Percentiles rank a stretch among this genome's conserved stretches.
These are phyloP conservation scores for Camellia lanceoleosa DNA, from an alignment of 148 eudicot species.

Conservation along the genomic window DNA sequence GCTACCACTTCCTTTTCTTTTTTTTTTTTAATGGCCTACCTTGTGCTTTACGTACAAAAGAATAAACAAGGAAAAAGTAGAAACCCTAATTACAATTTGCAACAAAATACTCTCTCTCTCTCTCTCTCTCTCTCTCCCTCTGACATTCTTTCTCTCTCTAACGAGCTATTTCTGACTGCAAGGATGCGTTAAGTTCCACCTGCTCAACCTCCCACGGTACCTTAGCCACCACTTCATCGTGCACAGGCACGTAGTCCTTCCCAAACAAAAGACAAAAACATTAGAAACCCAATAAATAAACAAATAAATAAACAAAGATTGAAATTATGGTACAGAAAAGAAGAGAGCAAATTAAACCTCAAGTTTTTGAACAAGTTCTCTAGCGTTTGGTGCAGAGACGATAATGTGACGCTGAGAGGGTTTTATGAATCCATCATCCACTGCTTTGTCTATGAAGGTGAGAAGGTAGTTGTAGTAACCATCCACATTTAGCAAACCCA, in stretches of 20 bases:
- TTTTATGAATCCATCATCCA: conserved; percentile 69
- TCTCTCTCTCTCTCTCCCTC: neutral
- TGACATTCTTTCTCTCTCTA: conserved; percentile 5
- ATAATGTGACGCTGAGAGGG: conserved; percentile 64
- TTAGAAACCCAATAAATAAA: neutral
- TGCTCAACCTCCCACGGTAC: conserved; percentile 66
- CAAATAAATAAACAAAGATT: neutral
- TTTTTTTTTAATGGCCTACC: too few relatives aligned
- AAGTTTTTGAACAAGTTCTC: conserved; percentile 63
- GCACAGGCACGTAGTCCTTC: conserved; percentile 67
- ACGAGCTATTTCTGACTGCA: conserved; percentile 45
- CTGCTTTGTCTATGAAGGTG: conserved; percentile 67
- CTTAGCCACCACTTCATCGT: conserved; percentile 49
- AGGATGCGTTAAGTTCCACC: conserved; percentile 35
- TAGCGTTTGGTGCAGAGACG: conserved; percentile 63
- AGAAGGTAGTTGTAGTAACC: conserved; percentile 62
- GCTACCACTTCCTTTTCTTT: neutral
- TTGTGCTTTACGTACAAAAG: neutral
- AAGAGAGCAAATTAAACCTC: conserved; percentile 36
- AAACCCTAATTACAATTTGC: conserved; percentile 1
- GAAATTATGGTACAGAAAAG: neutral
- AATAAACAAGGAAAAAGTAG: neutral
- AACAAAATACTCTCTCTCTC: neutral
- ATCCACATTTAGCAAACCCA: conserved; percentile 77
- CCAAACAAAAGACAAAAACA: neutral